A percentile compares a stretch with the other conserved stretches of the same genome.
Conservation (phyloP, 1,284 basidiomycete species). For the Ganoderma lucidum region DNA sequence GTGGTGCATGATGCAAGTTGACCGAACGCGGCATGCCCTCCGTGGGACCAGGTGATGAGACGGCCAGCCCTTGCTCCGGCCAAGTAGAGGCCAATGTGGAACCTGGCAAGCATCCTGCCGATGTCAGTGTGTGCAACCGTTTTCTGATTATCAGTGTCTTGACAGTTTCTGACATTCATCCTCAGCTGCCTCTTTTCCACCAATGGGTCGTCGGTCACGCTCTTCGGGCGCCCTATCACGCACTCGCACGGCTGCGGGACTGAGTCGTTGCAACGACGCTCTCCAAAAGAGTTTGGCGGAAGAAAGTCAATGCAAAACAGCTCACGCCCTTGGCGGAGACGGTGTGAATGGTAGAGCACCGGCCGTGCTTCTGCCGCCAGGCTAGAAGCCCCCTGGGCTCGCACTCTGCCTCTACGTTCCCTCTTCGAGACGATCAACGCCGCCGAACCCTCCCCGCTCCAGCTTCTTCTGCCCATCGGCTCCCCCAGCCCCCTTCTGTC, state of each 20-base stretch:
- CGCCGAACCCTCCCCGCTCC: conserved; percentile 1
- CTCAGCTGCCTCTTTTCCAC: background rate
- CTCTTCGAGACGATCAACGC: conserved; percentile 5
- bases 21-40: background rate
- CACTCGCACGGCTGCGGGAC: background rate
- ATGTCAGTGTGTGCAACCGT: background rate
- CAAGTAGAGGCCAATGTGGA: background rate
- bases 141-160: background rate
- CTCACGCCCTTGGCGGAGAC: background rate
- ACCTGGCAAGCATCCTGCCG: background rate
- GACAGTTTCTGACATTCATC: conserved; percentile 7
- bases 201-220: background rate
- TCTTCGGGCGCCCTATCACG: background rate
- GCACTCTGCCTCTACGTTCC: conserved; percentile 4
- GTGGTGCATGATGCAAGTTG: background rate
- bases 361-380: background rate
- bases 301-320: background rate
- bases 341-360: background rate
- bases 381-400: conserved; percentile 1
- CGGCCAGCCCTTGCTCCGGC: background rate
- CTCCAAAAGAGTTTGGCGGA: background rate
- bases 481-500: conserved; percentile 13
- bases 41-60: background rate
- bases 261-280: background rate
- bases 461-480: conserved; percentile 7